phyloP scores from a whole-genome alignment of 441 rosid species.

The Pelargonium fulgidum region DNA sequence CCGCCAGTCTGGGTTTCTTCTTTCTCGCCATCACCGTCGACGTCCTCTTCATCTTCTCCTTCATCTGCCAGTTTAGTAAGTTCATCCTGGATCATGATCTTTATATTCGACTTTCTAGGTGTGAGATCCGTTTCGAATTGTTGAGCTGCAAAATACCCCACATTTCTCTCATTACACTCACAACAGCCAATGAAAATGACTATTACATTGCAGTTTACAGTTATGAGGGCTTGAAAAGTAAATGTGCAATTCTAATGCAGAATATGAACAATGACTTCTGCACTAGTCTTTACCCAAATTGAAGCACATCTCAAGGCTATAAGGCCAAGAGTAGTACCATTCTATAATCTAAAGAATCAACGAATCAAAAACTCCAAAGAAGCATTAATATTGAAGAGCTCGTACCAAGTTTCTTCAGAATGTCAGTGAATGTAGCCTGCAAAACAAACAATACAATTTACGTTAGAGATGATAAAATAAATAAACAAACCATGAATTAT shows the following conservation, averaged over 20 bases:
- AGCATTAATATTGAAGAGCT: slow-evolving; percentile 14
- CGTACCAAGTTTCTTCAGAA: slow-evolving; percentile 78
- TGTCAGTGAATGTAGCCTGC: slow-evolving; percentile 97
- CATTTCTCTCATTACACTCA: slow-evolving; percentile 15
- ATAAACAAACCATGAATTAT: background rate
- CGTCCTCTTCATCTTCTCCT: slow-evolving; percentile 58
- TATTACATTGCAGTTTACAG: background rate
- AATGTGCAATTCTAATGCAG: too few relatives aligned
- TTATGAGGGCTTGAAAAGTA: too few relatives aligned
- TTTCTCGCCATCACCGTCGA: slow-evolving; percentile 49
- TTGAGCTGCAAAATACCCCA: slow-evolving; percentile 38
- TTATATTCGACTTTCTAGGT: slow-evolving; percentile 60
- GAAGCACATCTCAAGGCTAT: background rate
- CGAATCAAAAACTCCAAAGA: background rate
- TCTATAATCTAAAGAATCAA: background rate
- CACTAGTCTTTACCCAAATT: too few relatives aligned
- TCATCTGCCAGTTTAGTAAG: slow-evolving; percentile 83
- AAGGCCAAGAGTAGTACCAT: background rate
- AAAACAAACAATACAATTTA: slow-evolving; percentile 22
- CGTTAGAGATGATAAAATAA: background rate
- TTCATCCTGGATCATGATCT: slow-evolving; percentile 80
- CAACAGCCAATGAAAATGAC: background rate
- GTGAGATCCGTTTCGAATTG: slow-evolving; percentile 46
- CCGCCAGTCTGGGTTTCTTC: slow-evolving; percentile 39
- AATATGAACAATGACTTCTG: too few relatives aligned